A percentile compares a stretch with the other conserved stretches of the same genome.
phyloP scores from a whole-genome alignment of 2,329 filamentous ascomycete genomes.

The Alternaria rosae region DNA sequence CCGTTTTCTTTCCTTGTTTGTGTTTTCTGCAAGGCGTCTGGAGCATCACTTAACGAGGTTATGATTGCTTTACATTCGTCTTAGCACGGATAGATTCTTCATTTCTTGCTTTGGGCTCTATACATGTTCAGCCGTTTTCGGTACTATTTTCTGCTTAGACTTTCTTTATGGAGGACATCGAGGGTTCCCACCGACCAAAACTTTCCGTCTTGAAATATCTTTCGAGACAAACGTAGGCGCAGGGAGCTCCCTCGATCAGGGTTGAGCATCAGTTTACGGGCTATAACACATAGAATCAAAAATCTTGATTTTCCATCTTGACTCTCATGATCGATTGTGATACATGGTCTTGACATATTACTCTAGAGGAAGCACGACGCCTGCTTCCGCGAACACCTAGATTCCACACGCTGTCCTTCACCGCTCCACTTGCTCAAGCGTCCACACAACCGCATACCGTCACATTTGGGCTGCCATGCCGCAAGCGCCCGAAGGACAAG shows the following conservation, averaged over 20 bases:
- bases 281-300: slow-evolving; percentile 9
- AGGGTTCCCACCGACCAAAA: slow-evolving; percentile 5
- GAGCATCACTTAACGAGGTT: neutral
- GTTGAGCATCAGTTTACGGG: slow-evolving; percentile 43
- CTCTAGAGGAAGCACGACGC: neutral
- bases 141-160: neutral
- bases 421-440: neutral
- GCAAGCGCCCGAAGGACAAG: neutral
- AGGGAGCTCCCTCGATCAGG: slow-evolving; percentile 38
- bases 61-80: neutral
- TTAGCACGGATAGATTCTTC: neutral
- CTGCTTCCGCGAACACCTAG: neutral
- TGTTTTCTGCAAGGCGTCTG: neutral
- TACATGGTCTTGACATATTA: neutral
- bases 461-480: neutral
- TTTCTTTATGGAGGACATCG: neutral
- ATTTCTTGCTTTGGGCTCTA: neutral
- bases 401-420: neutral
- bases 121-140: neutral
- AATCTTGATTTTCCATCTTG: neutral
- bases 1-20: neutral
- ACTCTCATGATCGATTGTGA: neutral
- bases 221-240: slow-evolving; percentile 31
- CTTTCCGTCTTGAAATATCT: slow-evolving; percentile 15
- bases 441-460: neutral